phyloP scores from a whole-genome alignment of 2,329 filamentous ascomycete genomes.

The Alternaria dauci region DNA sequence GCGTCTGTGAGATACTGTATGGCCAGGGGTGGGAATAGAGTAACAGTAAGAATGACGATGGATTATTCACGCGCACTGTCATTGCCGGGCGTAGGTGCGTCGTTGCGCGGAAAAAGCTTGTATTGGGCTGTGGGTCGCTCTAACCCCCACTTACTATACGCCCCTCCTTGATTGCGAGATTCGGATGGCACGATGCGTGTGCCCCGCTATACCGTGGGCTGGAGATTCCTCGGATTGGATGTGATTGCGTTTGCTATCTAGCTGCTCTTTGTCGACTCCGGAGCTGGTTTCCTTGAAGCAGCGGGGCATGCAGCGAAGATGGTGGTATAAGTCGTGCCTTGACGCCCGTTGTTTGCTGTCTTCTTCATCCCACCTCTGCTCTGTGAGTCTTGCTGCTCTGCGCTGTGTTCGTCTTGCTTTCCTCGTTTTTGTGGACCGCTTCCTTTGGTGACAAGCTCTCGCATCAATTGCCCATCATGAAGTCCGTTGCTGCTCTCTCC shows the following conservation, averaged over 20 bases:
- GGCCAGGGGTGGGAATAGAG: constrained; percentile 57
- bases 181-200: constrained; percentile 29
- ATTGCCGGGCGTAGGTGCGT: background rate
- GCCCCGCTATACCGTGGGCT: constrained; percentile 20
- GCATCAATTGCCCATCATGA: constrained; percentile 36
- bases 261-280: constrained; percentile 11
- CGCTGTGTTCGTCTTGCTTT: constrained; percentile 17
- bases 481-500: constrained; percentile 31
- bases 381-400: constrained; percentile 12
- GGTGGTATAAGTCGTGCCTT: constrained; percentile 26
- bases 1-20: constrained; percentile 94
- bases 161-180: constrained; percentile 31
- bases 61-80: constrained; percentile 11
- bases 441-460: background rate
- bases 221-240: constrained; percentile 19
- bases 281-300: constrained; percentile 24
- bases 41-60: constrained; percentile 27
- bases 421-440: background rate
- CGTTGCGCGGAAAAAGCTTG: constrained; percentile 26
- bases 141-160: constrained; percentile 31
- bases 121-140: constrained; percentile 17
- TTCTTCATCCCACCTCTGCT: constrained; percentile 7
- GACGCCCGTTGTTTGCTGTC: background rate
- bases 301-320: constrained; percentile 16
- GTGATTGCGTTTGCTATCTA: constrained; percentile 15